These are phyloP conservation scores for Zygoascus biomembranicola DNA, from an alignment of 805 yeast genomes.

Conservation along the genomic window DNA sequence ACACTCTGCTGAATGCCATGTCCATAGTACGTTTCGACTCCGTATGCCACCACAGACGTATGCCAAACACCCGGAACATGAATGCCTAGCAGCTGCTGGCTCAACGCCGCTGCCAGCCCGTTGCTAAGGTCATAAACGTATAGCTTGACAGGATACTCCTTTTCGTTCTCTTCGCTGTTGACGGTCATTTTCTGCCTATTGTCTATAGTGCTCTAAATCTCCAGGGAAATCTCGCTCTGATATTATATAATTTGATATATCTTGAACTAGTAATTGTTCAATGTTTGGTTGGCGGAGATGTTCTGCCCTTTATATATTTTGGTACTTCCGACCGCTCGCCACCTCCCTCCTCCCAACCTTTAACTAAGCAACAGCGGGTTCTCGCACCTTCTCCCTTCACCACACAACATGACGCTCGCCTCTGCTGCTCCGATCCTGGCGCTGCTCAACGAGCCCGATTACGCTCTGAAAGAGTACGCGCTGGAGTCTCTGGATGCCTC, in stretches of 20 bases:
- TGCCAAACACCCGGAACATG: constrained; percentile 59
- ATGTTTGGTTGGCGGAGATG: too few species aligned
- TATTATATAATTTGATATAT: too few species aligned
- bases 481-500: constrained; percentile 68
- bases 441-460: constrained; percentile 74
- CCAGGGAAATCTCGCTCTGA: too few species aligned
- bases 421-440: constrained; percentile 92
- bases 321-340: not conserved
- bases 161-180: not conserved
- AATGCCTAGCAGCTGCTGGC: constrained; percentile 44
- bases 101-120: constrained; percentile 48
- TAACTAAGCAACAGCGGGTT: not conserved
- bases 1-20: constrained; percentile 42
- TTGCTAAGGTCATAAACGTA: constrained; percentile 57
- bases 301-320: too few species aligned
- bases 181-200: too few species aligned
- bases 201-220: too few species aligned
- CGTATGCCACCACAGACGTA: constrained; percentile 44
- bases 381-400: not conserved
- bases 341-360: not conserved
- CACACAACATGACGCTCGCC: constrained; percentile 46
- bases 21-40: constrained; percentile 52
- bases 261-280: too few species aligned
- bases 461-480: constrained; percentile 72
- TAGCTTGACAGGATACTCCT: constrained; percentile 36